These are phyloP conservation scores for Lactifluus piperatus DNA, from an alignment of 768 basidiomycete species.

Conservation along the genomic window DNA sequence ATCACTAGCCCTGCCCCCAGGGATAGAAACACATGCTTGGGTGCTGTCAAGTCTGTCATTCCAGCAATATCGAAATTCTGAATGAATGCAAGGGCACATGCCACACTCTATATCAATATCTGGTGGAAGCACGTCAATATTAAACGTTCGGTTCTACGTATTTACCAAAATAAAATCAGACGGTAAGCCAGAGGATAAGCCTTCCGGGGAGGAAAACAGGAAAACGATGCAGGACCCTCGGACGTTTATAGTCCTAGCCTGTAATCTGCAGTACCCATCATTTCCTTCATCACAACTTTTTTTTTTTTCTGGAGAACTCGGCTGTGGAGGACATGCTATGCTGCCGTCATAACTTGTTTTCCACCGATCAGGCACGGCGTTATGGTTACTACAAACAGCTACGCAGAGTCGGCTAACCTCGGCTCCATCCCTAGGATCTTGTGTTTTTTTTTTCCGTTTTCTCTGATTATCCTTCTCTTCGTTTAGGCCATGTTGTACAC, in stretches of 20 bases:
- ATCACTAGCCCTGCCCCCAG: not conserved
- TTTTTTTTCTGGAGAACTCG: not conserved
- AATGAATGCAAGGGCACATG: not conserved
- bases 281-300: not conserved
- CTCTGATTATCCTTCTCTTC: constrained; percentile 5
- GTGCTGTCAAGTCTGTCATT: not conserved
- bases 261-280: not conserved
- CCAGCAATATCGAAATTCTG: not conserved
- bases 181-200: not conserved
- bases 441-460: too few species aligned
- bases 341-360: not conserved
- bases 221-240: constrained; percentile 15
- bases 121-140: not conserved
- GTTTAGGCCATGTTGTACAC: not conserved
- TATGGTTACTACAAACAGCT: not conserved
- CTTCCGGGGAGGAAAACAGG: constrained; percentile 7
- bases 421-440: too few species aligned
- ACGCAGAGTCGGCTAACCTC: not conserved
- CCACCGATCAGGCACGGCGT: not conserved
- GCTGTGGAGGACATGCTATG: too few species aligned
- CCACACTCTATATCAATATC: not conserved
- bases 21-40: not conserved
- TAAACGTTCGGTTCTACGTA: not conserved
- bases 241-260: not conserved
- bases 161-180: too few species aligned